Conservation (phyloP, 495 filamentous ascomycete genomes). For the Hypoxylon perforatum region DNA sequence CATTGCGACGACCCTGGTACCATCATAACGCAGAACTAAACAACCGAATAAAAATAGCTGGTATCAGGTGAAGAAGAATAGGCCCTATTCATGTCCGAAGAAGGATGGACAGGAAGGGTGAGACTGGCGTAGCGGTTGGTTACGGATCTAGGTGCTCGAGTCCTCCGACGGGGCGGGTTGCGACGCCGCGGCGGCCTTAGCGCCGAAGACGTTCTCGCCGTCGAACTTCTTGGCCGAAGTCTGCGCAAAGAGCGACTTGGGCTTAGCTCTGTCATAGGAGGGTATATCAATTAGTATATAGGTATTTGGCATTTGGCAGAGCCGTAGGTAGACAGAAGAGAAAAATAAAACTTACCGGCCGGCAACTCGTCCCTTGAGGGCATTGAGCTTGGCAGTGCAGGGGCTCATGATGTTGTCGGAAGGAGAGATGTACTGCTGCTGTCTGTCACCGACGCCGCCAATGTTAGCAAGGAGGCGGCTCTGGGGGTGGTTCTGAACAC, state of each 20-base stretch:
- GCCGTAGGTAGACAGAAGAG: background rate
- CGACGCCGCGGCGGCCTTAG: constrained; percentile 15
- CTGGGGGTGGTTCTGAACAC: constrained; percentile 20
- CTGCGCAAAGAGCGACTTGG: constrained; percentile 72
- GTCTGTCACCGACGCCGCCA: constrained; percentile 42
- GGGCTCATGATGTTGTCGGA: constrained; percentile 94
- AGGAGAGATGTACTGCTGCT: constrained; percentile 83
- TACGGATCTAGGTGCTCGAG: constrained; percentile 1
- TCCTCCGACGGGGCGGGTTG: background rate
- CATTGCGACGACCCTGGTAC: constrained; percentile 15
- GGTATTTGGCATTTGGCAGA: background rate
- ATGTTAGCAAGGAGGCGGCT: constrained; percentile 31
- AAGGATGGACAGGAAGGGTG: constrained; percentile 1
- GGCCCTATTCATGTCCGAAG: constrained; percentile 7
- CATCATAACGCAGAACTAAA: constrained; percentile 9
- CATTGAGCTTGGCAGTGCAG: constrained; percentile 88
- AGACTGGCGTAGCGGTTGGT: background rate
- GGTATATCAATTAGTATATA: background rate
- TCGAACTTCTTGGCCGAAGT: constrained; percentile 66
- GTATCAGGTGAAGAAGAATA: constrained; percentile 5
- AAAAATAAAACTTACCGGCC: constrained; percentile 64
- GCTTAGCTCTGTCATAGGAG: constrained; percentile 63
- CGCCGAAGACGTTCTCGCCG: constrained; percentile 46
- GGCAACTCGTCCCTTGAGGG: constrained; percentile 85
- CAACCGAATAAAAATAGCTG: constrained; percentile 3